Percentiles rank a stretch among this genome's conserved stretches.
phyloP scores from a whole-genome alignment of 2,329 filamentous ascomycete species.

The Capronia americana region DNA sequence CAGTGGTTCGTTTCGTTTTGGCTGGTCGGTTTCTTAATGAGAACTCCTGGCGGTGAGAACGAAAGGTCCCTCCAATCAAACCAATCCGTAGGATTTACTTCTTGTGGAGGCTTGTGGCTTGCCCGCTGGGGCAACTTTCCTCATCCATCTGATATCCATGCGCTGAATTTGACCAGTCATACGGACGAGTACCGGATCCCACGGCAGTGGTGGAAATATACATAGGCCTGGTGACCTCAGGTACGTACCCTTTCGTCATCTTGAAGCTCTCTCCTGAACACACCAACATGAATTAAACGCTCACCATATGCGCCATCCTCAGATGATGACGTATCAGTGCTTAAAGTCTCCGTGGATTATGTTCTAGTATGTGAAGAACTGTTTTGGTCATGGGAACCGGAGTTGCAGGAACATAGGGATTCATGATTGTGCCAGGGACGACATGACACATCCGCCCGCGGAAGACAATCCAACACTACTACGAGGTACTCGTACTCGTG shows the following conservation, averaged over 20 bases:
- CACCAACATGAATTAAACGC: not conserved
- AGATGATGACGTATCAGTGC: conserved; percentile 11
- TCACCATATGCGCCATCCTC: not conserved
- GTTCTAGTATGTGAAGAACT: not conserved
- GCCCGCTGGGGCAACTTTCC: conserved; percentile 16
- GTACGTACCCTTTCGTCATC: conserved; percentile 13
- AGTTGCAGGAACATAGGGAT: not conserved
- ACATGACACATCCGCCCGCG: not conserved
- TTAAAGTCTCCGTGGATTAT: not conserved
- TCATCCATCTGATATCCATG: conserved; percentile 7
- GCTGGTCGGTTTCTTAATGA: not conserved
- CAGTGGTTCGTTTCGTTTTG: not conserved
- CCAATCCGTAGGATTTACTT: not conserved
- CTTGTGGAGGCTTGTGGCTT: not conserved
- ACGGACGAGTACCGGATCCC: conserved; percentile 14
- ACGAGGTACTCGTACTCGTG: too few relatives aligned
- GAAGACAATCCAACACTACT: not conserved
- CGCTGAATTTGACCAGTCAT: not conserved
- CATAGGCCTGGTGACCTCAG: conserved; percentile 14
- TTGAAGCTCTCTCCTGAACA: not conserved
- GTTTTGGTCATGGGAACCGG: not conserved
- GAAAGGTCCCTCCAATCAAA: conserved; percentile 12
- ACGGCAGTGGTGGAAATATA: conserved; percentile 19
- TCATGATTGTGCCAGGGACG: not conserved
- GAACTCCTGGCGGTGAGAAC: conserved; percentile 13